These are phyloP conservation scores for Sparassis latifolia DNA, from an alignment of 1,284 basidiomycete species.

Conservation along the genomic window DNA sequence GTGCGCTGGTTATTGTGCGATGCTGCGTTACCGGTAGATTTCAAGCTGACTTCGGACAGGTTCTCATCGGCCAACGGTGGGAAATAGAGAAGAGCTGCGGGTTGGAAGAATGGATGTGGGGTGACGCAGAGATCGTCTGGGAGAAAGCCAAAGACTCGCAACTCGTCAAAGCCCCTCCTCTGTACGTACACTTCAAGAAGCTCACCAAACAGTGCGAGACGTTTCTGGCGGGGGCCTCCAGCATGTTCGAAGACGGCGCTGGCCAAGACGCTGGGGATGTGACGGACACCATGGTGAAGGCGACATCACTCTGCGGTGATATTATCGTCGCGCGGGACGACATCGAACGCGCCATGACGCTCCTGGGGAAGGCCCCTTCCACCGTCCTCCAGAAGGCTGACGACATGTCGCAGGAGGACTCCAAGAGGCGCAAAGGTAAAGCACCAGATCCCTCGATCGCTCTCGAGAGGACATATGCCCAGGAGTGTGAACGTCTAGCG, in stretches of 20 bases:
- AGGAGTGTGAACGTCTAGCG: conserved; percentile 40
- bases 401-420: neutral
- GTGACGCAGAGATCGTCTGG: conserved; percentile 35
- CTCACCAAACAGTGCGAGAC: conserved; percentile 44
- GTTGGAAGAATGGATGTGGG: conserved; percentile 43
- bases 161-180: conserved; percentile 31
- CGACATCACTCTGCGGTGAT: conserved; percentile 43
- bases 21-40: too few species aligned
- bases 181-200: conserved; percentile 47
- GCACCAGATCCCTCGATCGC: conserved; percentile 22
- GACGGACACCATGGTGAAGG: conserved; percentile 38
- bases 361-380: conserved; percentile 26
- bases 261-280: conserved; percentile 33
- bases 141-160: conserved; percentile 19
- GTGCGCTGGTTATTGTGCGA: conserved; percentile 6
- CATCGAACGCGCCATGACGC: conserved; percentile 39
- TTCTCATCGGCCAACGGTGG: conserved; percentile 35
- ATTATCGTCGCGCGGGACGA: conserved; percentile 43
- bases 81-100: conserved; percentile 34
- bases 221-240: conserved; percentile 40
- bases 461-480: conserved; percentile 34
- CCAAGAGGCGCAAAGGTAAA: conserved; percentile 29
- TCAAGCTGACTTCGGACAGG: conserved; percentile 11
- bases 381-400: conserved; percentile 1
- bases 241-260: conserved; percentile 27